These are phyloP conservation scores for Tuber calosporum DNA, from an alignment of 495 filamentous ascomycete genomes.

Conservation along the genomic window DNA sequence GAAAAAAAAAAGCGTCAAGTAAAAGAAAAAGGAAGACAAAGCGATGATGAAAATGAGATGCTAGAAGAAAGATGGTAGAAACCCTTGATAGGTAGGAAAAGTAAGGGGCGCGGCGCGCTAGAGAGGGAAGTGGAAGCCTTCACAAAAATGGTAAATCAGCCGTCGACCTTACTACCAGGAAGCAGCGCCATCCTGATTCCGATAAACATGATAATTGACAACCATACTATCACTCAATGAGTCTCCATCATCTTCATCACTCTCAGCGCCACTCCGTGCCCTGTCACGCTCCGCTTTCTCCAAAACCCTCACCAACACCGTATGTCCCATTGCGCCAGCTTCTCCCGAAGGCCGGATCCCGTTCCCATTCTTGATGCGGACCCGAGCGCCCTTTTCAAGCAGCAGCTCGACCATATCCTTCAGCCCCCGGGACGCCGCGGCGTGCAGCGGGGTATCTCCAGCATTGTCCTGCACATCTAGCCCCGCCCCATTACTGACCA, in stretches of 20 bases:
- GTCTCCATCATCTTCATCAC: neutral
- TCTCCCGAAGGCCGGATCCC: neutral
- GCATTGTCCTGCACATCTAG: neutral
- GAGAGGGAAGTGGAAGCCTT: conserved; percentile 1
- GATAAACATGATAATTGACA: neutral
- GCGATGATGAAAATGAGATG: neutral
- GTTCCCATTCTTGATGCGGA: neutral
- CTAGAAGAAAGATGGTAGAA: neutral
- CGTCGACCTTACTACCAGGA: neutral
- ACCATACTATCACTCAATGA: neutral
- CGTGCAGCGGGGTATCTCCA: neutral
- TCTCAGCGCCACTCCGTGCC: neutral
- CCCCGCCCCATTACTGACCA: neutral
- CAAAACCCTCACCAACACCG: neutral
- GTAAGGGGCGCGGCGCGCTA: neutral
- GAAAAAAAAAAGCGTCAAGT: neutral
- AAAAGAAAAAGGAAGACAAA: neutral
- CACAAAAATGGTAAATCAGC: neutral
- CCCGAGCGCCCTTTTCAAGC: neutral
- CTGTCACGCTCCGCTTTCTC: neutral
- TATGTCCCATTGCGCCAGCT: neutral
- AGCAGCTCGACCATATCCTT: neutral
- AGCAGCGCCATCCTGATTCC: neutral
- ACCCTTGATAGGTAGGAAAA: neutral
- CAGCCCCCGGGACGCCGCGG: neutral